Conservation (phyloP, 2,329 filamentous ascomycete genomes). For the Aspergillus awamori region DNA sequence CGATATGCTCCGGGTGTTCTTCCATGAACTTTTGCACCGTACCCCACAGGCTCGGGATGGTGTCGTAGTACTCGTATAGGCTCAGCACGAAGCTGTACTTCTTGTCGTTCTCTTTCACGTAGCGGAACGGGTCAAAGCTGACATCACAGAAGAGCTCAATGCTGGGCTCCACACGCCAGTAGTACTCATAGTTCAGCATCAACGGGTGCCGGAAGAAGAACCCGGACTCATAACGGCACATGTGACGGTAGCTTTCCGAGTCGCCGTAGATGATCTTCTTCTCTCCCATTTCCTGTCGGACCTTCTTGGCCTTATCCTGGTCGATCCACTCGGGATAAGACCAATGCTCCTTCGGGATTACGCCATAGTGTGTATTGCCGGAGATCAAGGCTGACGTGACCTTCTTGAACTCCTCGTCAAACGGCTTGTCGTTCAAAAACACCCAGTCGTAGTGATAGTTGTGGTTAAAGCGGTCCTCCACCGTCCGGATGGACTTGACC, state of each 20-base stretch:
- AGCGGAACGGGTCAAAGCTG: conserved; percentile 93
- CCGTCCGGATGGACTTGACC: conserved; percentile 88
- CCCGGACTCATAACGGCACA: conserved; percentile 98
- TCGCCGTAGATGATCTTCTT: conserved; percentile 98
- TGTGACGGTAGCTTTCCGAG: conserved; percentile 95
- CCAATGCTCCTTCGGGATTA: conserved; percentile 92
- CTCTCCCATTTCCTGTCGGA: conserved; percentile 90
- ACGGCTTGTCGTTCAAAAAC: conserved; percentile 94
- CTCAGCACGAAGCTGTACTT: conserved; percentile 98
- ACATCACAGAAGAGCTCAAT: conserved; percentile 96
- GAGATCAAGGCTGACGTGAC: conserved; percentile 88
- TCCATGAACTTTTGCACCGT: conserved; percentile 93
- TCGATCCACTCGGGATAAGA: conserved; percentile 96
- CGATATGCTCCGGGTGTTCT: conserved; percentile 85
- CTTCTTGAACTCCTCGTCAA: conserved; percentile 91
- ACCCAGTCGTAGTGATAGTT: conserved; percentile 99
- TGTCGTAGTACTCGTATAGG: conserved; percentile 94
- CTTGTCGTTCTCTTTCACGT: conserved; percentile 94
- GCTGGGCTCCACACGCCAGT: conserved; percentile 98
- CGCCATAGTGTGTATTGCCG: conserved; percentile 86
- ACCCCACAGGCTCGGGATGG: conserved; percentile 94
- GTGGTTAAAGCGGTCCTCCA: conserved; percentile 97
- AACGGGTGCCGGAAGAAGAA: conserved; percentile 97
- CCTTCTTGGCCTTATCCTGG: conserved; percentile 85
- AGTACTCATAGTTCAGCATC: conserved; percentile 97